Percentiles rank a stretch among this genome's conserved stretches.
Evolutionary conservation across 305 asterid species (phyloP).

Genomic region (Solanum hybrid): DNA sequence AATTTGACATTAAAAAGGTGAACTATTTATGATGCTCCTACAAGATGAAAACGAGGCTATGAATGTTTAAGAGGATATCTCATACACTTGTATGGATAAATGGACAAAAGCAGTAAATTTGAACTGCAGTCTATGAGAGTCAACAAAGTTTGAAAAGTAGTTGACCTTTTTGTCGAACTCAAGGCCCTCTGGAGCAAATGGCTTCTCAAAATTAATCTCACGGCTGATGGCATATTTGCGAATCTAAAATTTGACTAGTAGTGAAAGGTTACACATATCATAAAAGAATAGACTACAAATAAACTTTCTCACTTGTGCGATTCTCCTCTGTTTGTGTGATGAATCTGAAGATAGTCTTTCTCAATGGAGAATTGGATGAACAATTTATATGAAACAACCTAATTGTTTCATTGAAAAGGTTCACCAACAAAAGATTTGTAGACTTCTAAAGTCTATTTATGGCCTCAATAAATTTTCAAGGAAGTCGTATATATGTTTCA

Average conservation of each 20-base stretch:
- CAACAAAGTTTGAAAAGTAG: not conserved
- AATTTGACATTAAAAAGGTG: not conserved
- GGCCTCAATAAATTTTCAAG: not conserved
- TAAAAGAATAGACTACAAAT: not conserved
- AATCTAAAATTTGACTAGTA: not conserved
- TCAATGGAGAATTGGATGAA: not conserved
- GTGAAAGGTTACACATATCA: not conserved
- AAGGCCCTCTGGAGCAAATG: not conserved
- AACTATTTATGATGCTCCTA: not conserved
- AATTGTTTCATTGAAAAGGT: not conserved
- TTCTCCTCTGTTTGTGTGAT: not conserved
- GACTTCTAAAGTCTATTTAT: not conserved
- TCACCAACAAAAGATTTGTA: not conserved
- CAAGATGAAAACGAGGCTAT: not conserved
- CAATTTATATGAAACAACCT: not conserved
- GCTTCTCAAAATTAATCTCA: not conserved
- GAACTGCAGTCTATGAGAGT: not conserved
- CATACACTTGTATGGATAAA: not conserved
- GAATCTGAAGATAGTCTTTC: not conserved
- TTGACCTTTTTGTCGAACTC: not conserved
- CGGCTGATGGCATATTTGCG: not conserved
- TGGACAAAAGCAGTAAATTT: not conserved
- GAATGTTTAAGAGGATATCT: not conserved
- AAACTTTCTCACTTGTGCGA: not conserved
- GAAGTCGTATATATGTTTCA: not conserved